A percentile compares a stretch with the other conserved stretches of the same genome.
Evolutionary conservation across 2,329 filamentous ascomycete genomes (phyloP).

Genomic region (Pseudopithomyces maydicus): DNA sequence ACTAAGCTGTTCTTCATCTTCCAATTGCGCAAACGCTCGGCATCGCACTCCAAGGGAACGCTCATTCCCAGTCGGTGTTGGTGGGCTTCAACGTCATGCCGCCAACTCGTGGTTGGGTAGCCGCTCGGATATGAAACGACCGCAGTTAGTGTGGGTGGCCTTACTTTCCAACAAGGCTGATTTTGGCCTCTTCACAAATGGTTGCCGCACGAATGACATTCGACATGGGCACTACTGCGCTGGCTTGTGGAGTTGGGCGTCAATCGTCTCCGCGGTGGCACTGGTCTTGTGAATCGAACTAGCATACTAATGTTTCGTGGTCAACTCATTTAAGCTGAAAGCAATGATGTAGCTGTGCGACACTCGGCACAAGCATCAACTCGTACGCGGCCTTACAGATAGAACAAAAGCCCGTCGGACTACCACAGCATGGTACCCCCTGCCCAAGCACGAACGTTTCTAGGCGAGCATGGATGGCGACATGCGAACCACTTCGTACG

Average conservation of each 20-base stretch:
- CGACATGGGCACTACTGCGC: neutral
- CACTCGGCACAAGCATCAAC: neutral
- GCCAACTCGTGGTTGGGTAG: slow-evolving; percentile 18
- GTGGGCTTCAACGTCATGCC: slow-evolving; percentile 23
- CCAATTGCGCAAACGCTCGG: neutral
- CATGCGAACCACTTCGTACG: neutral
- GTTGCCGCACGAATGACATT: slow-evolving; percentile 9
- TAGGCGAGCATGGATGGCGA: neutral
- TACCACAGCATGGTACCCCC: neutral
- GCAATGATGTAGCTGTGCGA: neutral
- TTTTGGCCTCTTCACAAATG: slow-evolving; percentile 17
- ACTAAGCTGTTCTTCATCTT: neutral
- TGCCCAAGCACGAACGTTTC: neutral
- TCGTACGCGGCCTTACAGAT: slow-evolving; percentile 1
- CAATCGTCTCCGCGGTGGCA: neutral
- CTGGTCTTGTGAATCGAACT: neutral
- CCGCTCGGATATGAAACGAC: slow-evolving; percentile 31
- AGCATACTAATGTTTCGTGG: neutral
- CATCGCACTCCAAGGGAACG: neutral
- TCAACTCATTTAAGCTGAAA: neutral
- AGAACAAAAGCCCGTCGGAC: slow-evolving; percentile 11
- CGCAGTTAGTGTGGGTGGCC: slow-evolving; percentile 41
- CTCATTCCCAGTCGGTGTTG: slow-evolving; percentile 16
- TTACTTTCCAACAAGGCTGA: slow-evolving; percentile 41
- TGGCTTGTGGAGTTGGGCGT: slow-evolving; percentile 4